Evolutionary conservation across 192 early-diverging fungal species (phyloP).

Genomic region (Coemansia sp.): DNA sequence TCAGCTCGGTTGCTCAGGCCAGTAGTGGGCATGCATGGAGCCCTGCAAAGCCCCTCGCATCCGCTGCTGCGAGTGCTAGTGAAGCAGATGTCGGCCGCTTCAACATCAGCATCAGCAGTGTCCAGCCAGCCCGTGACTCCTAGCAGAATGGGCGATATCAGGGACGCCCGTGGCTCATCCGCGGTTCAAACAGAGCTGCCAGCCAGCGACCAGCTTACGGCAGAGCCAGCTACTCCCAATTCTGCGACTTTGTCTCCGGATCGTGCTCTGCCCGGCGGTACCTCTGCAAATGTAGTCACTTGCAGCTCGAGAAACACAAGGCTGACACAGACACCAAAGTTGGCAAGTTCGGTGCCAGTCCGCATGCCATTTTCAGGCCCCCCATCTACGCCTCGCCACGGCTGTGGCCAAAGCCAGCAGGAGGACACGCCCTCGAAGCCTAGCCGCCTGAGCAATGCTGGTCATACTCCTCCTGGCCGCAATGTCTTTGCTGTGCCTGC

Average conservation of each 20-base stretch:
- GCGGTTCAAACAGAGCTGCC: neutral
- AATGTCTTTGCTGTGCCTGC: conserved; percentile 4
- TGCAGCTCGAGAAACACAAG: neutral
- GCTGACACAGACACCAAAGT: conserved; percentile 11
- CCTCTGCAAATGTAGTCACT: neutral
- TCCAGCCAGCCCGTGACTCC: neutral
- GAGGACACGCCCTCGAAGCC: neutral
- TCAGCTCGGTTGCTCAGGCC: conserved; percentile 18
- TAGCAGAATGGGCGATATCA: neutral
- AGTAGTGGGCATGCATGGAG: conserved; percentile 20
- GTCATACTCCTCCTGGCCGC: conserved; percentile 11
- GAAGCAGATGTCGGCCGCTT: conserved; percentile 23
- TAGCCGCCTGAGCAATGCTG: conserved; percentile 1
- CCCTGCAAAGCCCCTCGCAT: conserved; percentile 20
- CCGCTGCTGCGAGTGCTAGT: conserved; percentile 36
- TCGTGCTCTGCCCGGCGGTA: neutral
- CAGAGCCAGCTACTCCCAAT: neutral
- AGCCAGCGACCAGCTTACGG: neutral
- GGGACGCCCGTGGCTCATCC: neutral
- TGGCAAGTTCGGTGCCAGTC: neutral
- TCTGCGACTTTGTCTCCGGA: neutral
- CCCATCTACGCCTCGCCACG: conserved; percentile 31
- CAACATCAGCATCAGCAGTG: neutral
- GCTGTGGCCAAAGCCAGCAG: neutral
- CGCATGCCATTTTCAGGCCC: conserved; percentile 39